These are phyloP conservation scores for Penicillium decumbens DNA, from an alignment of 2,329 filamentous ascomycete species.

Conservation along the genomic window DNA sequence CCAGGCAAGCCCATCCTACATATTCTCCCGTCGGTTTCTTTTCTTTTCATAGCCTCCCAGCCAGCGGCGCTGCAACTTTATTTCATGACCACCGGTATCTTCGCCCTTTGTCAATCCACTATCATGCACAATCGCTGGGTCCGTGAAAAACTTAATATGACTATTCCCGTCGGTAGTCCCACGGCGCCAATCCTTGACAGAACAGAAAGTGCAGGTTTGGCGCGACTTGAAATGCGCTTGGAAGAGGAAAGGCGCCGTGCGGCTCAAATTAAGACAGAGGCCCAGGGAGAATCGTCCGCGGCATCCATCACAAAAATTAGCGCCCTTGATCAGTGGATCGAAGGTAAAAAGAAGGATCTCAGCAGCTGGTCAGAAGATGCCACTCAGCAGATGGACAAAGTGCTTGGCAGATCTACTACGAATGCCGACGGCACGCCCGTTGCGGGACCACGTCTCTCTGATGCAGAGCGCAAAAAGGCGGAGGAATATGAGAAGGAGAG, in stretches of 20 bases:
- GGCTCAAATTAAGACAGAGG: not conserved
- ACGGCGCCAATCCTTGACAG: not conserved
- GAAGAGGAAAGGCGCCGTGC: not conserved
- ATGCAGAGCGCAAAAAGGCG: conserved; percentile 31
- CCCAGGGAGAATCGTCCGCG: not conserved
- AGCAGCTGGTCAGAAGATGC: conserved; percentile 21
- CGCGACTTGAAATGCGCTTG: not conserved
- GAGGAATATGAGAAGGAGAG: conserved; percentile 30
- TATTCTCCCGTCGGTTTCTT: conserved; percentile 50
- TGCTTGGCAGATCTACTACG: conserved; percentile 20
- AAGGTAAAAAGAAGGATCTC: conserved; percentile 28
- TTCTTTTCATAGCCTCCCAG: conserved; percentile 52
- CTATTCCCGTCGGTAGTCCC: conserved; percentile 6
- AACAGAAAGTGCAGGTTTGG: not conserved
- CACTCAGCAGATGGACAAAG: conserved; percentile 20
- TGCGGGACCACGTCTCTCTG: conserved; percentile 23
- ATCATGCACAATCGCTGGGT: conserved; percentile 39
- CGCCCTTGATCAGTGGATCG: conserved; percentile 35
- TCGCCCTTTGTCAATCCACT: conserved; percentile 43
- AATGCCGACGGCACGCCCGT: conserved; percentile 18
- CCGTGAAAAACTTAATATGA: conserved; percentile 28
- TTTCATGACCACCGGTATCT: conserved; percentile 48
- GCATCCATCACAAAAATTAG: not conserved
- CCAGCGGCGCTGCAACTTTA: conserved; percentile 59
- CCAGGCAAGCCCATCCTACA: conserved; percentile 36